A percentile compares a stretch with the other conserved stretches of the same genome.
phyloP scores from a whole-genome alignment of 2,329 filamentous ascomycete genomes.

The Aspergillus novoparasiticus region DNA sequence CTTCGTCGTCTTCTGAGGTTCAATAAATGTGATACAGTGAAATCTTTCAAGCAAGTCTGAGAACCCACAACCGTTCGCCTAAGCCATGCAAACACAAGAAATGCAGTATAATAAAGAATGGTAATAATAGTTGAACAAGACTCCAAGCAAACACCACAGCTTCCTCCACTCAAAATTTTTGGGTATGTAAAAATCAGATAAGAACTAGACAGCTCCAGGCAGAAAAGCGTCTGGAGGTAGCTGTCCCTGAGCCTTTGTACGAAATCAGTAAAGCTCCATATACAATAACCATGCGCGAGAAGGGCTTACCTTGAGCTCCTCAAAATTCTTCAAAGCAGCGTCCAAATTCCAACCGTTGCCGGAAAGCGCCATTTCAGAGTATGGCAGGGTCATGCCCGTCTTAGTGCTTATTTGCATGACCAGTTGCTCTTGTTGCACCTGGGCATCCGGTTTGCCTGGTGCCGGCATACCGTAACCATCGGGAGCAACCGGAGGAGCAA shows the following conservation, averaged over 20 bases:
- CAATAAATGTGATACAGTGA: constrained; percentile 21
- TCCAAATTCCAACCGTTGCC: constrained; percentile 81
- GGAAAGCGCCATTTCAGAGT: constrained; percentile 77
- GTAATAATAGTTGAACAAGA: constrained; percentile 5
- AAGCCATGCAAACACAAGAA: constrained; percentile 34
- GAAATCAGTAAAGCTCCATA: constrained; percentile 23
- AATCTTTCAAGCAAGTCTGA: constrained; percentile 13
- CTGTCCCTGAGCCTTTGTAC: constrained; percentile 37
- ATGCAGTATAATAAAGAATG: constrained; percentile 13
- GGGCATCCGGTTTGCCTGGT: constrained; percentile 50
- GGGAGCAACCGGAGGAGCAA: constrained; percentile 33
- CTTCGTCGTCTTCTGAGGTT: constrained; percentile 23
- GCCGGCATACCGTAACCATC: constrained; percentile 44
- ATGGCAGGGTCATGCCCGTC: constrained; percentile 79
- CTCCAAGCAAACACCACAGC: constrained; percentile 9
- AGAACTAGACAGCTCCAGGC: constrained; percentile 21
- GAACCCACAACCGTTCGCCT: constrained; percentile 33
- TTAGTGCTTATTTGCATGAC: constrained; percentile 70
- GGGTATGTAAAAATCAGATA: constrained; percentile 5
- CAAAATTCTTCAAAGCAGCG: constrained; percentile 73
- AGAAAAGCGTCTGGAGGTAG: constrained; percentile 56
- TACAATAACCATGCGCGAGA: not conserved
- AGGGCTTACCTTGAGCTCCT: constrained; percentile 67
- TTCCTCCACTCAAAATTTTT: constrained; percentile 4
- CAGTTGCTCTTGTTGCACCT: constrained; percentile 69